Evolutionary conservation across 208 protist genomes (phyloP).

Genomic region (Naegleria lovaniensis): DNA sequence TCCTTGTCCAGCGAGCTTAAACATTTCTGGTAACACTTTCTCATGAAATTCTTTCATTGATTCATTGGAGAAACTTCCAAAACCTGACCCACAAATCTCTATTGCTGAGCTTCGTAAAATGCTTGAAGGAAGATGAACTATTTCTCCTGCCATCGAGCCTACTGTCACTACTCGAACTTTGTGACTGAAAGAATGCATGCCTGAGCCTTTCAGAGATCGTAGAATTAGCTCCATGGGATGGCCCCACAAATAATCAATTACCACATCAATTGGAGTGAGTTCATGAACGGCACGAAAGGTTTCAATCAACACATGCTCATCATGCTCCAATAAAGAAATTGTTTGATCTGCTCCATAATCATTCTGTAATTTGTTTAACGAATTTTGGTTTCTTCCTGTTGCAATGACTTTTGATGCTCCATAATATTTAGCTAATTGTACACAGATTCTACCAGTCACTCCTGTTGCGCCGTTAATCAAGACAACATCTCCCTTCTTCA

Average conservation of each 20-base stretch:
- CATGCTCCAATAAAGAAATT: background rate
- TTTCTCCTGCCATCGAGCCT: background rate
- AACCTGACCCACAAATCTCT: background rate
- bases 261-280: background rate
- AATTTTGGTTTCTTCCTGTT: background rate
- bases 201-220: background rate
- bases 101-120: background rate
- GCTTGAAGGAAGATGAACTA: background rate
- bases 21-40: background rate
- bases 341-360: background rate
- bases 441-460: background rate
- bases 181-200: background rate
- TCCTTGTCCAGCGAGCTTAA: background rate
- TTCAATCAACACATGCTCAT: background rate
- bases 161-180: background rate
- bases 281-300: background rate
- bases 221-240: background rate
- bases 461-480: background rate
- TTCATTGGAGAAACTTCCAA: background rate
- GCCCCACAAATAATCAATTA: constrained; percentile 1
- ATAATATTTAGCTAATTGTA: background rate
- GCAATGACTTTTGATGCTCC: background rate
- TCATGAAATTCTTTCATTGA: background rate
- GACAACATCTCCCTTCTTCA: background rate
- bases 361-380: background rate